phyloP scores from a whole-genome alignment of 768 basidiomycete genomes.

The Clitopilus passeckerianus region DNA sequence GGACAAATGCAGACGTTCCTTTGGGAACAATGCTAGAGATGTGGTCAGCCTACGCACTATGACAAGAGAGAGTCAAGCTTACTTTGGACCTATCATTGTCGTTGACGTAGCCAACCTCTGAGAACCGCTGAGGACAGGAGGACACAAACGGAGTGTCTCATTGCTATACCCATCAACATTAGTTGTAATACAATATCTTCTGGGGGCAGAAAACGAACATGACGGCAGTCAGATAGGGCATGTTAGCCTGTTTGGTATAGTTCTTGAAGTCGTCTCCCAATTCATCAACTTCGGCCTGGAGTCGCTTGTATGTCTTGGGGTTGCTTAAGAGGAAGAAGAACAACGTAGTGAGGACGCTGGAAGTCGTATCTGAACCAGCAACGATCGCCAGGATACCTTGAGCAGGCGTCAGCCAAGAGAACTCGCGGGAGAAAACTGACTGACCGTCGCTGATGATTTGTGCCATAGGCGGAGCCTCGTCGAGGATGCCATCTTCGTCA shows the following conservation, averaged over 20 bases:
- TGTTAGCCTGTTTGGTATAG: slow-evolving; percentile 18
- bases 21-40: slow-evolving; percentile 27
- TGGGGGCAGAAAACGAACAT: slow-evolving; percentile 21
- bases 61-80: slow-evolving; percentile 6
- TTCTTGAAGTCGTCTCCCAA: slow-evolving; percentile 19
- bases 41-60: slow-evolving; percentile 23
- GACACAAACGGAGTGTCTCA: slow-evolving; percentile 43
- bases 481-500: slow-evolving; percentile 32
- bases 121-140: slow-evolving; percentile 42
- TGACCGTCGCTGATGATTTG: slow-evolving; percentile 35
- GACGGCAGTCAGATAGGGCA: slow-evolving; percentile 30
- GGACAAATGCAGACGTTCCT: slow-evolving; percentile 31
- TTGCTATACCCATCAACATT: slow-evolving; percentile 22
- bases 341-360: slow-evolving; percentile 23
- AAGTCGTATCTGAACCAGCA: slow-evolving; percentile 39
- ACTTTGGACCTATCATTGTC: slow-evolving; percentile 21
- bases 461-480: slow-evolving; percentile 21
- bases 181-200: neutral
- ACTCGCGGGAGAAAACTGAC: neutral
- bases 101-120: slow-evolving; percentile 32
- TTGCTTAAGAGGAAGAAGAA: slow-evolving; percentile 29
- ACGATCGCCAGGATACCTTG: slow-evolving; percentile 28
- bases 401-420: neutral
- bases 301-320: slow-evolving; percentile 23
- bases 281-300: slow-evolving; percentile 29